Percentiles rank a stretch among this genome's conserved stretches.
Evolutionary conservation across 2,329 filamentous ascomycete species (phyloP).

Genomic region (Pyricularia pennisetigena): DNA sequence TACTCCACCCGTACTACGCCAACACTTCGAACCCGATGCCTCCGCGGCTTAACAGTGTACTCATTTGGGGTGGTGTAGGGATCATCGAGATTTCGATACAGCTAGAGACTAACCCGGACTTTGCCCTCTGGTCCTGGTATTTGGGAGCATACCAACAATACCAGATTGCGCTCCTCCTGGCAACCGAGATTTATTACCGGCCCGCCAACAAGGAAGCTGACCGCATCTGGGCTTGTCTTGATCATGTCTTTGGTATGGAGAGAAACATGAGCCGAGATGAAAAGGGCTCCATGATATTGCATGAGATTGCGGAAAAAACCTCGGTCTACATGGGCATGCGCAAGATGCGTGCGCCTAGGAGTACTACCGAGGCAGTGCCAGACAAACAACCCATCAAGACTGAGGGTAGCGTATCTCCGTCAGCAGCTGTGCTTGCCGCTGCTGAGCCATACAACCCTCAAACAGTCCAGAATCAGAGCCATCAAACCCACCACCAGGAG

Average conservation of each 20-base stretch:
- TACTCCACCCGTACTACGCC: slow-evolving; percentile 57
- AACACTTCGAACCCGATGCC: slow-evolving; percentile 40
- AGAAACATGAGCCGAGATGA: slow-evolving; percentile 36
- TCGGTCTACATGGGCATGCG: slow-evolving; percentile 49
- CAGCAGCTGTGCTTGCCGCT: slow-evolving; percentile 8
- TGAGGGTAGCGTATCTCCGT: slow-evolving; percentile 10
- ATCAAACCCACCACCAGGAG: neutral
- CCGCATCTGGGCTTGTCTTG: slow-evolving; percentile 61
- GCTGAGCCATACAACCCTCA: slow-evolving; percentile 7
- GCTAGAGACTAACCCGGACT: slow-evolving; percentile 31
- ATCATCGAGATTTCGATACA: slow-evolving; percentile 37
- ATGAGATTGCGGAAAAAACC: slow-evolving; percentile 52
- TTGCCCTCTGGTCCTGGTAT: slow-evolving; percentile 61
- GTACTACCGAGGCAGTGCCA: slow-evolving; percentile 27
- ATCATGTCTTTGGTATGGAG: slow-evolving; percentile 61
- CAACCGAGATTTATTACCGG: slow-evolving; percentile 55
- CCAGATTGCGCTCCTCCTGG: slow-evolving; percentile 58
- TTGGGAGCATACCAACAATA: slow-evolving; percentile 62
- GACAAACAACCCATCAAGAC: slow-evolving; percentile 23
- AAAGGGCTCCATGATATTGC: slow-evolving; percentile 52
- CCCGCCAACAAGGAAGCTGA: slow-evolving; percentile 47
- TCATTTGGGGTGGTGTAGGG: slow-evolving; percentile 49
- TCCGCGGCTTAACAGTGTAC: slow-evolving; percentile 51
- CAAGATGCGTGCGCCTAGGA: slow-evolving; percentile 42
- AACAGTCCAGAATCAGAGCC: slow-evolving; percentile 4